phyloP scores from a whole-genome alignment of 176 grass and related monocot genomes.

The Zoysia japonica region DNA sequence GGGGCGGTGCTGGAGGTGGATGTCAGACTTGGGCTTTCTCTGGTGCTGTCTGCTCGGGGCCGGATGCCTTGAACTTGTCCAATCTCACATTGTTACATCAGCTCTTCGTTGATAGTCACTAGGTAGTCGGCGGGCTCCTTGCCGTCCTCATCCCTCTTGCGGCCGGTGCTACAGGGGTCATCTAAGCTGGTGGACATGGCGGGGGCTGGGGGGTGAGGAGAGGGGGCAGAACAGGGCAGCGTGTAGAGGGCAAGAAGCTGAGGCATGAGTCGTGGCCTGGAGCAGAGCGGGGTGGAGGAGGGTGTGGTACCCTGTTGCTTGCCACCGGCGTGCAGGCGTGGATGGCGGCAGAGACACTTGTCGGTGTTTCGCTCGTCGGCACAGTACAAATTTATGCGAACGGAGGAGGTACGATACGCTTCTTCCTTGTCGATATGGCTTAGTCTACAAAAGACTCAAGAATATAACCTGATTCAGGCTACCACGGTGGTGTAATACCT shows the following conservation, averaged over 20 bases:
- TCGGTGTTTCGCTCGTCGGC: too few relatives aligned
- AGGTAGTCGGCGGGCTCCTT: constrained; percentile 44
- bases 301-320: constrained; percentile 39
- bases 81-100: constrained; percentile 86
- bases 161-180: constrained; percentile 10
- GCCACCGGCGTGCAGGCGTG: neutral
- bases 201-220: constrained; percentile 26
- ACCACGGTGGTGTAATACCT: too few relatives aligned
- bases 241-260: constrained; percentile 19
- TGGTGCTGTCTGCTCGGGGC: constrained; percentile 89
- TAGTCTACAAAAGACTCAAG: too few relatives aligned
- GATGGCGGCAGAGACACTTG: too few relatives aligned
- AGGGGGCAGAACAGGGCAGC: neutral
- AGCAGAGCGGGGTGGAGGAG: neutral
- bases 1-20: constrained; percentile 74
- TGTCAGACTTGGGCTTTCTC: constrained; percentile 90
- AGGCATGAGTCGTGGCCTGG: neutral
- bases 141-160: neutral
- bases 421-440: too few relatives aligned
- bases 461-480: too few relatives aligned
- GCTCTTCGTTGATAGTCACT: constrained; percentile 60
- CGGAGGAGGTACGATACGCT: too few relatives aligned
- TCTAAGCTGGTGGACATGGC: constrained; percentile 39
- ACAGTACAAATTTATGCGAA: too few relatives aligned
- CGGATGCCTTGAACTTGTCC: constrained; percentile 86